Base-by-base conservation (phyloP, 2,329 filamentous ascomycete species). In the Sclerotinia borealis region DNA sequence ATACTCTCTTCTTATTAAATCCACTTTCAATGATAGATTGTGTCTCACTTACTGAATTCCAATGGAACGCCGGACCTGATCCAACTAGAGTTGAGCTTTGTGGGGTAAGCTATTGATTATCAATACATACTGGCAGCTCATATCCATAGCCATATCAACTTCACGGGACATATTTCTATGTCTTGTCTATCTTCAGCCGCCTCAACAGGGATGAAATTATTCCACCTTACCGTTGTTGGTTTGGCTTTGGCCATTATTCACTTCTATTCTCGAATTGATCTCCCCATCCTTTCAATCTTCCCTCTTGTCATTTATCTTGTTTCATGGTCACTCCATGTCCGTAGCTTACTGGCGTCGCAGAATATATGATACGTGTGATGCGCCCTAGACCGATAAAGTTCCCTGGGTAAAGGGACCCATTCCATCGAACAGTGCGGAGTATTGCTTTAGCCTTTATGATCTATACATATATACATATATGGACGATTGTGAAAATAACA, bases 291-390 rank as follows among this genome's bases (percentile, higher is more conserved):
- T 64, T 60, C 56, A 64, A 47, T 67, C 27, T 22, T 67, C 68
- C 67, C 66, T 68, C 66, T 64, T 63, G 59, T 65, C 66, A 65
- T 59, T 52, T 49, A 63, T 59, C 36, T 50, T 29, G 68, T 71
- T 69, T 71, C 69, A 70, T 66, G 65, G 65, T 56, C 56, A 36
- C 52, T 69, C 68, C 70, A 65, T 66, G 70, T 69, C 68, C 39
- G 64, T 67, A 64, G 65, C 60, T 63, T 63, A 68, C 67, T 63
- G 64, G 68, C 67, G 67, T 71, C 67, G 66, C 69, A 71, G 69
- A 65, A 68, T 69, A 71, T 71, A 72, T 73, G 70, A 72, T 71
- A 69, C 70, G 64, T 62, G 59, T 69, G 71, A 71, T 71, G 70
- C 70, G 65, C 65, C 27, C 69, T 68, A 56, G 61, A 64, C 65